phyloP scores from a whole-genome alignment of 2,329 filamentous ascomycete genomes.

The Hirsutella rhossiliensis region DNA sequence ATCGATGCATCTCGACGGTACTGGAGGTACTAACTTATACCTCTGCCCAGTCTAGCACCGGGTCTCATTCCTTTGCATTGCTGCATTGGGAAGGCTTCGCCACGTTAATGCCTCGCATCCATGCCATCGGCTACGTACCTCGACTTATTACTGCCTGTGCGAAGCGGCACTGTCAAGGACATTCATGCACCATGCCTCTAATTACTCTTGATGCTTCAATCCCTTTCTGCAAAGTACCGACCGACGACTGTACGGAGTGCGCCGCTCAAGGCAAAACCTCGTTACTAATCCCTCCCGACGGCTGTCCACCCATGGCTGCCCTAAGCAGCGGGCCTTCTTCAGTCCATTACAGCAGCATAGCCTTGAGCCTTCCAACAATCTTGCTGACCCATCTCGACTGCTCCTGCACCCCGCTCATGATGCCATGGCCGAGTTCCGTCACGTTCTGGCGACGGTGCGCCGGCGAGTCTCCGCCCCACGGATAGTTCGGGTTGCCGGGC shows the following conservation, averaged over 20 bases:
- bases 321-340: neutral
- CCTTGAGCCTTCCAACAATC: neutral
- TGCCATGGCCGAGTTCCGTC: slow-evolving; percentile 12
- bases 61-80: neutral
- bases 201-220: no score
- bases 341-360: neutral
- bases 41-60: neutral
- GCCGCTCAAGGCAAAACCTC: no score
- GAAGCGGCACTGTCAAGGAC: no score
- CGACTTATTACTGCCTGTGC: no score
- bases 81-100: no score
- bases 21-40: neutral
- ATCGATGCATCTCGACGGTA: neutral
- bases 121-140: no score
- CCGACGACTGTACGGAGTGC: no score
- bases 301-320: no score
- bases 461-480: slow-evolving; percentile 23
- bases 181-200: no score
- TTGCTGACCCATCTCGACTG: neutral
- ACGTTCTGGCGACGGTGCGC: slow-evolving; percentile 21
- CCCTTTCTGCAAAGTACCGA: no score
- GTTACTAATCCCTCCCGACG: no score
- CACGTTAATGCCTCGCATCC: no score
- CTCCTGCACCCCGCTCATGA: slow-evolving; percentile 3
- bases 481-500: slow-evolving; percentile 19